A percentile compares a stretch with the other conserved stretches of the same genome.
phyloP scores from a whole-genome alignment of 129 eudicot species.

The Sambucus nigra region DNA sequence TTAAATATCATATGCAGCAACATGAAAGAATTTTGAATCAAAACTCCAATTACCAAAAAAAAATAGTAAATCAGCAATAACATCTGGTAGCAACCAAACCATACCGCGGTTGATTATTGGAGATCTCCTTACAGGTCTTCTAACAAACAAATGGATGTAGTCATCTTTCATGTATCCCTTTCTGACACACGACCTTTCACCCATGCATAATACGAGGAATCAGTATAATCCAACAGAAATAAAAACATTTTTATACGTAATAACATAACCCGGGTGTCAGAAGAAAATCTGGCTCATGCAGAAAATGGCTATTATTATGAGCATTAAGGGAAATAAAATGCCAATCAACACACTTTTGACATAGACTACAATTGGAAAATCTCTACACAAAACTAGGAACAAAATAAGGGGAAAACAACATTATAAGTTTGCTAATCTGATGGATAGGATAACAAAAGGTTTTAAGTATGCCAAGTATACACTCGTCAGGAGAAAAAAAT shows the following conservation, averaged over 20 bases:
- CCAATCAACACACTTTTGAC: too few species aligned
- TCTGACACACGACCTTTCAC: conserved; percentile 75
- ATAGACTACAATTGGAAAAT: too few species aligned
- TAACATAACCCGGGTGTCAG: too few species aligned
- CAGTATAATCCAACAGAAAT: conserved; percentile 1
- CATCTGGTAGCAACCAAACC: conserved; percentile 18
- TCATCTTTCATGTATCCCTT: conserved; percentile 97
- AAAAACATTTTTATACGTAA: neutral
- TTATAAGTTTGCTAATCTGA: too few species aligned
- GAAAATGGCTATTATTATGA: too few species aligned
- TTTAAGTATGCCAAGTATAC: too few species aligned
- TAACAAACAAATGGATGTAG: conserved; percentile 74
- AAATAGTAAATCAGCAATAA: conserved; percentile 1
- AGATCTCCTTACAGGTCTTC: conserved; percentile 83
- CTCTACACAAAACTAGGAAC: too few species aligned
- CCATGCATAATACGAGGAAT: conserved; percentile 9
- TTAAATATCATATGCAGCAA: conserved; percentile 18
- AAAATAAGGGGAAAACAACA: too few species aligned
- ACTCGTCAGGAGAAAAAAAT: too few species aligned
- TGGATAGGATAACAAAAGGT: too few species aligned
- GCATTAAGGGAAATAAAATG: too few species aligned
- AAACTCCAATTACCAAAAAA: neutral
- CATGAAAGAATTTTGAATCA: conserved; percentile 3
- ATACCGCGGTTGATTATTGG: conserved; percentile 96
- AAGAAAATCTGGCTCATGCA: too few species aligned